Percentiles rank a stretch among this genome's conserved stretches.
Evolutionary conservation across 2,329 filamentous ascomycete species (phyloP).

Genomic region (Venturia pyrina): DNA sequence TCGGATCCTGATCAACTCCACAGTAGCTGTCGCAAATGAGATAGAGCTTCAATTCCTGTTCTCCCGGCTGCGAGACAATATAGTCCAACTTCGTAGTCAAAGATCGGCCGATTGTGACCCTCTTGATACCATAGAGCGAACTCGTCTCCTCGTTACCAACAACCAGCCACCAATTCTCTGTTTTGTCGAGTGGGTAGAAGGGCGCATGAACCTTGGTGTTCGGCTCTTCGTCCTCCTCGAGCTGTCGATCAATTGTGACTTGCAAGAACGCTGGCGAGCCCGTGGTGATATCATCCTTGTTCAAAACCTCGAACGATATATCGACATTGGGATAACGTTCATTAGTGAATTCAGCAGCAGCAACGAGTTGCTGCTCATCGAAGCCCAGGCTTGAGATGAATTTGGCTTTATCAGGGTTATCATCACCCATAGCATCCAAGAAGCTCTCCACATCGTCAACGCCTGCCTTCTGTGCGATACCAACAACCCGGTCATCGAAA

Average conservation of each 20-base stretch:
- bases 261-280: conserved; percentile 74
- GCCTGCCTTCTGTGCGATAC: conserved; percentile 67
- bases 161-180: conserved; percentile 98
- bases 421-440: conserved; percentile 97
- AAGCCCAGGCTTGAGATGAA: conserved; percentile 72
- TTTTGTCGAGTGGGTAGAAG: conserved; percentile 85
- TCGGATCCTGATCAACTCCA: conserved; percentile 90
- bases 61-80: conserved; percentile 71
- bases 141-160: conserved; percentile 87
- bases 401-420: conserved; percentile 70
- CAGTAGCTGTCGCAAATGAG: conserved; percentile 97
- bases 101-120: conserved; percentile 73
- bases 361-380: conserved; percentile 68
- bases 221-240: conserved; percentile 61
- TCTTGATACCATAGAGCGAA: conserved; percentile 84
- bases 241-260: conserved; percentile 74
- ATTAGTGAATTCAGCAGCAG: conserved; percentile 94
- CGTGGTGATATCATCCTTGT: conserved; percentile 68
- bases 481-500: conserved; percentile 74
- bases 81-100: conserved; percentile 77
- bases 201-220: conserved; percentile 86
- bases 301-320: conserved; percentile 76
- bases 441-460: conserved; percentile 96
- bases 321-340: conserved; percentile 93
- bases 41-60: conserved; percentile 82